A percentile compares a stretch with the other conserved stretches of the same genome.
These are phyloP conservation scores for Helenozyma baotianmanensis DNA, from an alignment of 805 yeast genomes.

Conservation along the genomic window DNA sequence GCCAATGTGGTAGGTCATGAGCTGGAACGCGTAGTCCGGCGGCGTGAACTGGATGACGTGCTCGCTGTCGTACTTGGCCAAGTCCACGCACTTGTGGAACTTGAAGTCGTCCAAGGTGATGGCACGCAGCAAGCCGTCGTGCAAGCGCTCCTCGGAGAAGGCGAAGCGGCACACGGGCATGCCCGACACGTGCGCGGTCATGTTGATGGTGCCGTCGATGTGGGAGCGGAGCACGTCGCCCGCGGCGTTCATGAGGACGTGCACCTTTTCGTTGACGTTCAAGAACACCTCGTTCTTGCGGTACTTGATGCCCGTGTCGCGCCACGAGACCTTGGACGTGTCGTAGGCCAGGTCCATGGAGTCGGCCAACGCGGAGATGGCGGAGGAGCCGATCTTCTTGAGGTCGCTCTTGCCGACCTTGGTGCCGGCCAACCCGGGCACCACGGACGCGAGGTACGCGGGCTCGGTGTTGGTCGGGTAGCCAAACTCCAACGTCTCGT, in stretches of 20 bases:
- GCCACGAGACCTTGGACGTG: constrained; percentile 53
- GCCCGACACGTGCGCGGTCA: constrained; percentile 73
- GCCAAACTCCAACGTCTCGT: constrained; percentile 74
- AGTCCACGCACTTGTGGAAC: constrained; percentile 82
- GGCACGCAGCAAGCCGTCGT: constrained; percentile 18
- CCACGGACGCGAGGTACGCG: constrained; percentile 13
- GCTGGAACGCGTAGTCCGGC: constrained; percentile 83
- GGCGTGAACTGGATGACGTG: constrained; percentile 70
- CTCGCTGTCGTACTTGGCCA: constrained; percentile 62
- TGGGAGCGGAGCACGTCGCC: constrained; percentile 63
- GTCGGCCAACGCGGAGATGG: constrained; percentile 2
- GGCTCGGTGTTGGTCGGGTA: constrained; percentile 65
- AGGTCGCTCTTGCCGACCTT: constrained; percentile 1
- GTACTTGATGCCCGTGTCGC: constrained; percentile 65
- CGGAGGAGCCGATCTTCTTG: constrained; percentile 6
- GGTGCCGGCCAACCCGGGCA: constrained; percentile 11
- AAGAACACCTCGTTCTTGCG: constrained; percentile 76
- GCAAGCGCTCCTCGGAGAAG: constrained; percentile 47
- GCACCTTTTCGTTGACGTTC: constrained; percentile 71
- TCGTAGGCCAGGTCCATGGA: constrained; percentile 13
- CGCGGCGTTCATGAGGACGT: constrained; percentile 60
- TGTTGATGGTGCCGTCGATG: constrained; percentile 70
- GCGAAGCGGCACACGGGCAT: constrained; percentile 83
- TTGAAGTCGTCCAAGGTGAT: constrained; percentile 71
- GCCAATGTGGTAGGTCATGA: constrained; percentile 59